Evolutionary conservation across 371 early-diverging fungal genomes (phyloP).

Genomic region (Cokeromyces recurvatus): DNA sequence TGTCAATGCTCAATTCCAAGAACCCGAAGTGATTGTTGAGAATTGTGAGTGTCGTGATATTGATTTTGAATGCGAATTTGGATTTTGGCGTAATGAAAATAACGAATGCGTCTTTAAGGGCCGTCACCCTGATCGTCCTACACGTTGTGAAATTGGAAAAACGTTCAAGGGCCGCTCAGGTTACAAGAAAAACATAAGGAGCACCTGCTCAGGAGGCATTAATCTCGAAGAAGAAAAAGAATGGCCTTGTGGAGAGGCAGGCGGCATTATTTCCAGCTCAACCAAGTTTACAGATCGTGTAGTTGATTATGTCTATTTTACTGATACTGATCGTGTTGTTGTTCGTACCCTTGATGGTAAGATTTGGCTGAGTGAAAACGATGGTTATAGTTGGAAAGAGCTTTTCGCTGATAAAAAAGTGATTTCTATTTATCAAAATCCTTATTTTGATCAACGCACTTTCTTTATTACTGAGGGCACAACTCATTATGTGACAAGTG

Average conservation of each 20-base stretch:
- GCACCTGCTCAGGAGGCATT: slow-evolving; percentile 63
- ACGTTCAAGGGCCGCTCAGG: slow-evolving; percentile 68
- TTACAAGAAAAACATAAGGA: slow-evolving; percentile 55
- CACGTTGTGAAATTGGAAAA: slow-evolving; percentile 46
- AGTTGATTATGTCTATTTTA: slow-evolving; percentile 63
- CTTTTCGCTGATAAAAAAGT: slow-evolving; percentile 34
- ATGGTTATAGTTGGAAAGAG: slow-evolving; percentile 71
- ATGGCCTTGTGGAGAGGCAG: slow-evolving; percentile 38
- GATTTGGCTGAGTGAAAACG: slow-evolving; percentile 66
- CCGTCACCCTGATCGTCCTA: slow-evolving; percentile 65
- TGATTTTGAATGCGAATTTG: slow-evolving; percentile 80
- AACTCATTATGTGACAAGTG: slow-evolving; percentile 61
- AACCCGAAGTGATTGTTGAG: slow-evolving; percentile 42
- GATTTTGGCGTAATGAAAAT: slow-evolving; percentile 66
- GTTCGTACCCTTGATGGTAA: slow-evolving; percentile 51
- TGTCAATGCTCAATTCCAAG: slow-evolving; percentile 62
- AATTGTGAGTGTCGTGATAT: slow-evolving; percentile 65
- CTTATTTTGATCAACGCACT: slow-evolving; percentile 63
- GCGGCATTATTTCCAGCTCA: slow-evolving; percentile 21
- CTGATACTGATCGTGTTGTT: slow-evolving; percentile 52
- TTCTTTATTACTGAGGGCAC: slow-evolving; percentile 66
- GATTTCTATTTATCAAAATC: slow-evolving; percentile 61
- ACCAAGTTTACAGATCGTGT: slow-evolving; percentile 46
- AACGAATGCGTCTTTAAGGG: slow-evolving; percentile 65
- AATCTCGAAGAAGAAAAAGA: slow-evolving; percentile 50